Conservation (phyloP, 2,329 filamentous ascomycete species). For the Sporothrix protearum region DNA sequence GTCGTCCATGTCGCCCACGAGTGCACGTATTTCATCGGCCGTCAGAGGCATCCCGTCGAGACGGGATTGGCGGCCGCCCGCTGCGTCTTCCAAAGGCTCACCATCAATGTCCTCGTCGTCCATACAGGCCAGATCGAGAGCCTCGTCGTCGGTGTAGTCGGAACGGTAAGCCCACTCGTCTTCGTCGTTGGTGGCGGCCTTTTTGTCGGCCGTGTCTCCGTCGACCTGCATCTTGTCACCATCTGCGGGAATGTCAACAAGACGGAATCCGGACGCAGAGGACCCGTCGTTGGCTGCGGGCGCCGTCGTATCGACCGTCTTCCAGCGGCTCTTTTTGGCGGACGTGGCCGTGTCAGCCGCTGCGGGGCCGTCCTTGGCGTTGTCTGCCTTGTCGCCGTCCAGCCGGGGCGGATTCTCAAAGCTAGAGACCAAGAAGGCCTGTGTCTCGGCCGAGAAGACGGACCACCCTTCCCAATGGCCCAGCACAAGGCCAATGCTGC, state of each 20-base stretch:
- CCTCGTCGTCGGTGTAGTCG: slow-evolving; percentile 35
- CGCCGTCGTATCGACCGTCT: slow-evolving; percentile 44
- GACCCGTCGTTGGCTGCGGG: slow-evolving; percentile 35
- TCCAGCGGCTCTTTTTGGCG: slow-evolving; percentile 47
- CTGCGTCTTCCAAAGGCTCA: slow-evolving; percentile 38
- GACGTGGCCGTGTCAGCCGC: slow-evolving; percentile 30
- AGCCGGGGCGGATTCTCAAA: slow-evolving; percentile 66
- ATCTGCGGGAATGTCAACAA: background rate
- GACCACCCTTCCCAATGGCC: slow-evolving; percentile 69
- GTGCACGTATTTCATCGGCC: slow-evolving; percentile 33
- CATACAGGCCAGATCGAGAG: slow-evolving; percentile 48
- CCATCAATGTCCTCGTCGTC: slow-evolving; percentile 45
- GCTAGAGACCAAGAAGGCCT: slow-evolving; percentile 64
- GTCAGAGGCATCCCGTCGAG: slow-evolving; percentile 37
- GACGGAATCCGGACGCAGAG: background rate
- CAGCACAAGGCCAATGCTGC: slow-evolving; percentile 66
- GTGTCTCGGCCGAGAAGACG: slow-evolving; percentile 69
- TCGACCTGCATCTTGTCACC: background rate
- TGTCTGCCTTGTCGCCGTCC: slow-evolving; percentile 35
- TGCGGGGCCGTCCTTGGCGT: background rate
- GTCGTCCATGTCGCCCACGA: slow-evolving; percentile 19
- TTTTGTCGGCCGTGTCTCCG: no score
- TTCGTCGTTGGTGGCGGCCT: background rate
- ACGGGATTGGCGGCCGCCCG: slow-evolving; percentile 24
- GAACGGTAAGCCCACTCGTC: slow-evolving; percentile 27